Base-by-base conservation (phyloP, 768 basidiomycete species). In the Hericium erinaceus region DNA sequence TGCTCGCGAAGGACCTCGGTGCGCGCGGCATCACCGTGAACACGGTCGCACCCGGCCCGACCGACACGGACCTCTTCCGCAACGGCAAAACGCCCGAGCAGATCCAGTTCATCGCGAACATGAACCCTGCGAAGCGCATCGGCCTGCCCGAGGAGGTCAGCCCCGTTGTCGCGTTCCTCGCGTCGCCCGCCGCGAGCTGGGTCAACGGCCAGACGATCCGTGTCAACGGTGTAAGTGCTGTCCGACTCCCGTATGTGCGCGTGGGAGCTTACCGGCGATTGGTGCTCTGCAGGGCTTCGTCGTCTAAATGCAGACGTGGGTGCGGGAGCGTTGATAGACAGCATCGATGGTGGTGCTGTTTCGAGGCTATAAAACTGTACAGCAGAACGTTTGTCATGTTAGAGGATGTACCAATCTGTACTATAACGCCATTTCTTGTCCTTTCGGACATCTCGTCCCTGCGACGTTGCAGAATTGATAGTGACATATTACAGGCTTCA, bases 1-100 rank as follows among this genome's bases (percentile, higher is more conserved):
- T 81, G 22, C 75, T 84, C 15, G 77, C 82, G 5, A 82, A 83
- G 59, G 81, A 83, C 58, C 72, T 83, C n/a, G 81, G 79, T 3
- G 61, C 68, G 11, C 68, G 71, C 10, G 79, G 79, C 12, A 74
- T 83, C 61, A 83, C 80, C 0, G 81, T 82, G 40, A 83, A 84
- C 69, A 77, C 76, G 18, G 67, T 84, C 56, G 77, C 80, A 1
- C 79, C 80, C 5, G 80, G 81, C 0, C 79, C 81, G 2, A 75
- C 77, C 37, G 80, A 81, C 61, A 82, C 82, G 12, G 71, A 75
- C 11, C 69, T 80, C 51, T 84, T 84, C 71, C 75, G 80, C 15
- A 69, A 72, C n/a, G 80, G 80, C 28, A 84, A 82, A 65, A 64
- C 79, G 1, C 73, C 75, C 20, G 69, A 70, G 28, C 64, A 76